Evolutionary conservation across 2,329 filamentous ascomycete genomes (phyloP).

Genomic region (Ophiognomonia clavigignenti-juglandacearum): DNA sequence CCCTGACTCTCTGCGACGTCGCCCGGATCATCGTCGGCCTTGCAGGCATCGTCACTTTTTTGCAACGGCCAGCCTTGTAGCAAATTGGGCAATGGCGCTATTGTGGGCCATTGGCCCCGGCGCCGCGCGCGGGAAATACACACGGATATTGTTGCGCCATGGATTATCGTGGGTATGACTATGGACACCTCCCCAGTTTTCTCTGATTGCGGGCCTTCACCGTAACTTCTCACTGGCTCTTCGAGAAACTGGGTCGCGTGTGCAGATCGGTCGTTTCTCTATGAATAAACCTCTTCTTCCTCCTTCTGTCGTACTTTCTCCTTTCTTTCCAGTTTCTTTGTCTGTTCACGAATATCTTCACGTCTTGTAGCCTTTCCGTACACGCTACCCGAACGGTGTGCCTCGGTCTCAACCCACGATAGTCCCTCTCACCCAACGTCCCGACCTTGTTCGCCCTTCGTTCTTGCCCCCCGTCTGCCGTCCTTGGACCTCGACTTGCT

Average conservation of each 20-base stretch:
- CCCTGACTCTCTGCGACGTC: constrained; percentile 12
- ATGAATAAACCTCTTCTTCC: constrained; percentile 1
- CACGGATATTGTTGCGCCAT: too few species aligned
- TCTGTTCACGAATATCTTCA: background rate
- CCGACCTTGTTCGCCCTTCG: constrained; percentile 6
- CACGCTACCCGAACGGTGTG: background rate
- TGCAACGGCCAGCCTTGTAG: constrained; percentile 4
- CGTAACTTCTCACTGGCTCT: constrained; percentile 13
- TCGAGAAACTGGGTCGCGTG: constrained; percentile 6
- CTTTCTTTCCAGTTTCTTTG: background rate
- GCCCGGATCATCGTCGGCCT: constrained; percentile 12
- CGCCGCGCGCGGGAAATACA: too few species aligned
- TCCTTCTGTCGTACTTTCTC: background rate
- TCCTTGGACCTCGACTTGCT: too few species aligned
- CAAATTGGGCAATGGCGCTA: too few species aligned
- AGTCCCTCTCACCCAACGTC: constrained; percentile 14
- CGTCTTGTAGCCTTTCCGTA: too few species aligned
- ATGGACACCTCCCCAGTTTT: too few species aligned
- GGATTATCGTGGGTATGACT: too few species aligned
- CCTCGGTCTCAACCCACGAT: constrained; percentile 11
- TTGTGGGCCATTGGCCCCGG: too few species aligned
- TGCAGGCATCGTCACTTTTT: background rate
- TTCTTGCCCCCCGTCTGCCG: too few species aligned
- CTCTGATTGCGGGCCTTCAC: too few species aligned
- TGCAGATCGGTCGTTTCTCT: constrained; percentile 9